A percentile compares a stretch with the other conserved stretches of the same genome.
Evolutionary conservation across 257 asterid species (phyloP).

Genomic region (Solanum sparsipilum): DNA sequence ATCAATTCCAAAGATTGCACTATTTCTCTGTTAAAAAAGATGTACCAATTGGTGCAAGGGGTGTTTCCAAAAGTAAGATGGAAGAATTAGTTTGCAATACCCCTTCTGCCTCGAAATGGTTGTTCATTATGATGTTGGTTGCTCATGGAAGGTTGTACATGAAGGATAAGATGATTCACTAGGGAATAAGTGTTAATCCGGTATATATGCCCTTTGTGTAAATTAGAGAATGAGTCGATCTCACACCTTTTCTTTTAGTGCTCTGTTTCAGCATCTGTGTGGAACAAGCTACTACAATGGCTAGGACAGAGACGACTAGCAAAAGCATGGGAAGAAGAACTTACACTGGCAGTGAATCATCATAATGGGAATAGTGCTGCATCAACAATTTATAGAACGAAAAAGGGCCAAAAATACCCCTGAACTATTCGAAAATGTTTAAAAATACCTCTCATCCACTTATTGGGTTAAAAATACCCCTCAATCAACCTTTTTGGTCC

Average conservation of each 20-base stretch:
- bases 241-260: background rate
- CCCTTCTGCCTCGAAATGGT: too few species aligned
- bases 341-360: too few species aligned
- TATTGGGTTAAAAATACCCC: too few species aligned
- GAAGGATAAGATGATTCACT: background rate
- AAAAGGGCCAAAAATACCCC: too few species aligned
- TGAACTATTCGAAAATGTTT: too few species aligned
- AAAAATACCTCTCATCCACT: accelerated
- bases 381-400: background rate
- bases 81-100: background rate
- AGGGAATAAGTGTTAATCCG: background rate
- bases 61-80: background rate
- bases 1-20: background rate
- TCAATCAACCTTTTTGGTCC: accelerated
- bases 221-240: background rate
- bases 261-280: too few species aligned
- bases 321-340: too few species aligned
- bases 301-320: too few species aligned
- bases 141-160: background rate
- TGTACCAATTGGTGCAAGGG: background rate
- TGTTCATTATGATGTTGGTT: background rate
- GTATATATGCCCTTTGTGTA: too few species aligned
- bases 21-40: background rate
- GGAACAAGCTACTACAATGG: too few species aligned
- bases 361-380: background rate